Base-by-base conservation (phyloP, 345 rosid species). In the Trapa bicornis region DNA sequence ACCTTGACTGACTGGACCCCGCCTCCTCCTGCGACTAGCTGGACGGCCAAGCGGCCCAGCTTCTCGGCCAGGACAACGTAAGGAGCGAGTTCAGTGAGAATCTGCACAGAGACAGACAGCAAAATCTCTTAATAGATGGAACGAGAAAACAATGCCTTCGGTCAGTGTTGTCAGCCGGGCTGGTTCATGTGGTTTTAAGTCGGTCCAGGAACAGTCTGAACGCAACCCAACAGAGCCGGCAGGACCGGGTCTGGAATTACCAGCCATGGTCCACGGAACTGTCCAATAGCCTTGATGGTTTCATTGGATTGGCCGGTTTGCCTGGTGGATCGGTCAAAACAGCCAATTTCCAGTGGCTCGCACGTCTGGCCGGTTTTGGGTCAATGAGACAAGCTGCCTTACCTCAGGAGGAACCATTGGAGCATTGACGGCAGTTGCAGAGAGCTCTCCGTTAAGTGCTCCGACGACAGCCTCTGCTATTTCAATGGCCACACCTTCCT, bases 401-500 rank as follows among this genome's bases (percentile, higher is more conserved):
- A 87, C 87, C 67, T 88, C 86, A 3, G 84, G 73, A 57, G 92
- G 75, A 60, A 90, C 87, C 90, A 88, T 88, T 0, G 97, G 97
- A 39, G 97, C 95, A 71, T 90, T 90, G 39, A 88, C 92, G 3
- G 97, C 97, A 15, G 95, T 90, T 1, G 95, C 87, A 63, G 95
- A 82, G 29, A 90, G 73, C 67, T 88, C 97, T 11, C 97, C 97
- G 32, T 65, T 73, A 71, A 90, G 73, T 38, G 97, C 95, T 45
- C 95, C 95, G 17, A 85, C 84, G 0, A 90, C 95, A 9, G 97
- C 97, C 71, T 90, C 97, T 22, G 97, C 95, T 72, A 90, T 85
- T 77, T 90, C 95, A 14, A 90, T 88, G 17, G 95, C 95, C 38
- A 90, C 97, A 35, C 95, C 95, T 82, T 88, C 97, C 90, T 89